phyloP scores from a whole-genome alignment of 805 yeast genomes.

The Wickerhamiella lipophila region DNA sequence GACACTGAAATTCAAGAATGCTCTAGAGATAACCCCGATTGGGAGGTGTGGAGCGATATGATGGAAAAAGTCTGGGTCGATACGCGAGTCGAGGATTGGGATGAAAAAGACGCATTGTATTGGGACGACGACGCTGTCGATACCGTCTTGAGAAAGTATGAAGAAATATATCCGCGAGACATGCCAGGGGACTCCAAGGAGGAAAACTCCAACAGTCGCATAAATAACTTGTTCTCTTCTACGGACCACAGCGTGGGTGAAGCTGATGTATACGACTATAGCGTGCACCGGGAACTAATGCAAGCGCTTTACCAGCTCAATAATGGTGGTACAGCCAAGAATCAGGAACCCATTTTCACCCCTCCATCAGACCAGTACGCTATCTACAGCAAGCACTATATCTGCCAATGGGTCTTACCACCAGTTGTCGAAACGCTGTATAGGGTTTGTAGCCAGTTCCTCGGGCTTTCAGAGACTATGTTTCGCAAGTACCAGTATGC shows the following conservation, averaged over 20 bases:
- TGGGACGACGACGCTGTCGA: background rate
- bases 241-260: no score
- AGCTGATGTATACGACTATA: background rate
- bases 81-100: background rate
- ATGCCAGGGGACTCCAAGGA: no score
- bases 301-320: background rate
- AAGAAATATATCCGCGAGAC: no score
- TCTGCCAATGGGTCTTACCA: background rate
- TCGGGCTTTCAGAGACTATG: background rate
- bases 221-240: background rate
- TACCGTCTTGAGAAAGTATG: background rate
- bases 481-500: background rate
- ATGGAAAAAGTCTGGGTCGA: conserved; percentile 18
- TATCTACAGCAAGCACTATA: background rate
- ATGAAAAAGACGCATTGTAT: background rate
- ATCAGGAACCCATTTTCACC: background rate
- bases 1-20: background rate
- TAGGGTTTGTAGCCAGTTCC: background rate
- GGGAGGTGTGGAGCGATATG: conserved; percentile 28
- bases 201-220: background rate
- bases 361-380: background rate
- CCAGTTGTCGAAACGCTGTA: background rate
- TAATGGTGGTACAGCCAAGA: background rate
- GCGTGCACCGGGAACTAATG: background rate
- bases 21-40: conserved; percentile 19